A percentile compares a stretch with the other conserved stretches of the same genome.
phyloP scores from a whole-genome alignment of 305 asterid genomes.

The Solanum hybrid region DNA sequence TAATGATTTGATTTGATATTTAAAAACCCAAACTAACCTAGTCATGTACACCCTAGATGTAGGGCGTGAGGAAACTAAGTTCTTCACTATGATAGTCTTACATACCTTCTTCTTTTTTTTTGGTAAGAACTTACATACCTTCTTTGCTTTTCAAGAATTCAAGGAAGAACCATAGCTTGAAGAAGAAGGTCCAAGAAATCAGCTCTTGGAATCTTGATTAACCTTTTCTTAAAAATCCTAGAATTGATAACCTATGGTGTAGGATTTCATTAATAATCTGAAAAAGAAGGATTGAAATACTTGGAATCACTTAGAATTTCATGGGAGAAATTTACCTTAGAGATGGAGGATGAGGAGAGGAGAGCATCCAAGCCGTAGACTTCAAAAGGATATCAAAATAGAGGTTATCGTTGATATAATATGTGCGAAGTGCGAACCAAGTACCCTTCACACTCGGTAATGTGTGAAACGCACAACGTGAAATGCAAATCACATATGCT shows the following conservation, averaged over 20 bases:
- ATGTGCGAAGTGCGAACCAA: not conserved
- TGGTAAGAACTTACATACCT: not conserved
- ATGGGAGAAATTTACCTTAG: not conserved
- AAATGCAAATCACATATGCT: not conserved
- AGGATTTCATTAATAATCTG: not conserved
- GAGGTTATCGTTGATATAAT: not conserved
- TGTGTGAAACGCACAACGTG: not conserved
- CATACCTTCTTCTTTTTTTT: not conserved
- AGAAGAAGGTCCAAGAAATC: not conserved
- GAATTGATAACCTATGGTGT: not conserved
- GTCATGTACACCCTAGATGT: not conserved
- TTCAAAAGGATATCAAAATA: not conserved
- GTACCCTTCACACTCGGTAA: not conserved
- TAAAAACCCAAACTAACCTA: not conserved
- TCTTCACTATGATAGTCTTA: not conserved
- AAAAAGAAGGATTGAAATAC: not conserved
- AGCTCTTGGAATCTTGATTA: not conserved
- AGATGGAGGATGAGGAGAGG: not conserved
- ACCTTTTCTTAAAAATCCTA: not conserved
- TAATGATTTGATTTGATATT: not conserved
- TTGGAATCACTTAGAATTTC: not conserved
- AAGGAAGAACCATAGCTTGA: not conserved
- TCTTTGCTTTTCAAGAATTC: not conserved
- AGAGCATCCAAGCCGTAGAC: not conserved
- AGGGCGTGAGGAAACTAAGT: not conserved